Evolutionary conservation across 2,329 filamentous ascomycete species (phyloP).

Genomic region (Tolypocladium nubicola): DNA sequence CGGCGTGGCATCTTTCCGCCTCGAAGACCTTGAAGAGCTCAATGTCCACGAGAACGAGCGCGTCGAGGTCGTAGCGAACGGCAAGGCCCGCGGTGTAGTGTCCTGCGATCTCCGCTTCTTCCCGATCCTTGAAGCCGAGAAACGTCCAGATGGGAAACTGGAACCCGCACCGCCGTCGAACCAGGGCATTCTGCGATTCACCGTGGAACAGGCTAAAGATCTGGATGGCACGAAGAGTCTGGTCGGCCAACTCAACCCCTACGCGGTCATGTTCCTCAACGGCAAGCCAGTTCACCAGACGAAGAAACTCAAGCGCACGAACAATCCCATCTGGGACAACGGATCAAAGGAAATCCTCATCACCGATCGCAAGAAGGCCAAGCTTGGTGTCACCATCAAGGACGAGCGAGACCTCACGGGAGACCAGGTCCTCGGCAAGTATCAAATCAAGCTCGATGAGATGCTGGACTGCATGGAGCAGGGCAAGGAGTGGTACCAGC

Average conservation of each 20-base stretch:
- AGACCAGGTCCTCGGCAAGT: constrained; percentile 80
- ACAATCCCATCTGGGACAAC: constrained; percentile 93
- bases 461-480: constrained; percentile 85
- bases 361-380: constrained; percentile 83
- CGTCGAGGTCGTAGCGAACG: constrained; percentile 74
- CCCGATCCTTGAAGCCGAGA: constrained; percentile 69
- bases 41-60: constrained; percentile 73
- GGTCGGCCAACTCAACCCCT: constrained; percentile 84
- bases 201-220: constrained; percentile 91
- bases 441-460: constrained; percentile 92
- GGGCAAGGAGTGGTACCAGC: constrained; percentile 92
- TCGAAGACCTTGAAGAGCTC: constrained; percentile 72
- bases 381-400: constrained; percentile 85
- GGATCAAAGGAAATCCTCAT: constrained; percentile 90
- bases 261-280: constrained; percentile 79
- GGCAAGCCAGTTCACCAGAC: constrained; percentile 83
- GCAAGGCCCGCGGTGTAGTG: constrained; percentile 71
- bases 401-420: constrained; percentile 79
- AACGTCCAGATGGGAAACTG: constrained; percentile 63
- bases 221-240: constrained; percentile 87
- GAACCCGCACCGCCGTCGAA: constrained; percentile 81
- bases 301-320: constrained; percentile 90
- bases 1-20: constrained; percentile 71
- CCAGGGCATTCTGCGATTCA: constrained; percentile 89
- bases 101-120: constrained; percentile 87